These are phyloP conservation scores for Trametes sp. DNA, from an alignment of 1,284 basidiomycete genomes.

Conservation along the genomic window DNA sequence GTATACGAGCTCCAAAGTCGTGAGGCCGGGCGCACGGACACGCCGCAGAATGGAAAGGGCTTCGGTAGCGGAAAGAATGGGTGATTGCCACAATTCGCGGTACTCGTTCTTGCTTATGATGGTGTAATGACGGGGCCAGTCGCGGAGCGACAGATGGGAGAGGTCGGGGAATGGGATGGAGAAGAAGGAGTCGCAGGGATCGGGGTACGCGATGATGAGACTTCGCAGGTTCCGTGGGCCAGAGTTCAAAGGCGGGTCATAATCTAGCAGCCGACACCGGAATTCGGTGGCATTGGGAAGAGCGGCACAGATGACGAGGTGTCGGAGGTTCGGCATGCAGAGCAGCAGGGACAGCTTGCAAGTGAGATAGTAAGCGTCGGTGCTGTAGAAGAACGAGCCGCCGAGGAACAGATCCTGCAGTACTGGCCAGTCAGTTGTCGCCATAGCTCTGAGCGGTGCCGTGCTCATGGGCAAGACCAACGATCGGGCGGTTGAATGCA, in stretches of 20 bases:
- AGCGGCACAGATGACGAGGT: not conserved
- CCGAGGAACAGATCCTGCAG: not conserved
- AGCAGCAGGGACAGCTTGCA: not conserved
- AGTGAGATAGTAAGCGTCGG: not conserved
- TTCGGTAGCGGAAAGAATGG: constrained; percentile 2
- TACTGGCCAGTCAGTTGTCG: not conserved
- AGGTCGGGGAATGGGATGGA: not conserved
- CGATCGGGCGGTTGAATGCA: not conserved
- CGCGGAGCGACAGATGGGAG: constrained; percentile 10
- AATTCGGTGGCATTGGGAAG: not conserved
- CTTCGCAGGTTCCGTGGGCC: not conserved
- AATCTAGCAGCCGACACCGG: not conserved
- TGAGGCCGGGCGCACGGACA: not conserved
- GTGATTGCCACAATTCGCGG: not conserved
- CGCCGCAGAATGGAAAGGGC: not conserved
- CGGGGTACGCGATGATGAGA: not conserved
- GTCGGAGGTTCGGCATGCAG: not conserved
- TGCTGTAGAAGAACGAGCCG: not conserved
- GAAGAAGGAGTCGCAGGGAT: constrained; percentile 3
- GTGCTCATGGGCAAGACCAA: not conserved
- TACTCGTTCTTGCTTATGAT: not conserved
- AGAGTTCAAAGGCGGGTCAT: not conserved
- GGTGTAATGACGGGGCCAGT: constrained; percentile 15
- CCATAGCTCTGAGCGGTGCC: not conserved
- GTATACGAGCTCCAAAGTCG: constrained; percentile 27